Evolutionary conservation across 148 eudicot species (phyloP).

Genomic region (Vaccinium darrowii): DNA sequence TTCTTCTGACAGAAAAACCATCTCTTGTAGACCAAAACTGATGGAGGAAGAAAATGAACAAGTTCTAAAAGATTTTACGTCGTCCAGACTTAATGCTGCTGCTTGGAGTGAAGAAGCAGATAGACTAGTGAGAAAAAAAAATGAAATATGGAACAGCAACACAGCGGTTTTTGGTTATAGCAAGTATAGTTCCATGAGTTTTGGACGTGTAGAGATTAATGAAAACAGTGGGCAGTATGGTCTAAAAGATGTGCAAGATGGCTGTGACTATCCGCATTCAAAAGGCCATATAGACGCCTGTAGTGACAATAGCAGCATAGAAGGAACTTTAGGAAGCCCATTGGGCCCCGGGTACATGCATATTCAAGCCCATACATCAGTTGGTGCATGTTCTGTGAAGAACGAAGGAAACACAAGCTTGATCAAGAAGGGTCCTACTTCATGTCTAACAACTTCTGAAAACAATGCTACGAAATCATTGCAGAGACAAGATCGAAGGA

Average conservation of each 20-base stretch:
- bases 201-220: not conserved
- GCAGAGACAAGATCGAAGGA: not conserved
- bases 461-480: not conserved
- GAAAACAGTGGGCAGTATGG: not conserved
- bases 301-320: conserved; percentile 14
- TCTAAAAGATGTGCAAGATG: not conserved
- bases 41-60: conserved; percentile 10
- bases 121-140: not conserved
- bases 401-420: not conserved
- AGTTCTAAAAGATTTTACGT: not conserved
- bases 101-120: conserved; percentile 13
- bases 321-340: not conserved
- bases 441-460: not conserved
- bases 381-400: not conserved
- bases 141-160: conserved; percentile 6
- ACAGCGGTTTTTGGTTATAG: not conserved
- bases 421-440: not conserved
- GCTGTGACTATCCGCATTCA: not conserved
- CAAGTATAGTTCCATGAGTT: not conserved
- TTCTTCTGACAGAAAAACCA: not conserved
- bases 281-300: not conserved
- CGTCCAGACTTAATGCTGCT: not conserved
- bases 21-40: not conserved
- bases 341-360: not conserved
- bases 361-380: not conserved